Evolutionary conservation across 305 asterid species (phyloP).

Genomic region (Fraxinus albicans): DNA sequence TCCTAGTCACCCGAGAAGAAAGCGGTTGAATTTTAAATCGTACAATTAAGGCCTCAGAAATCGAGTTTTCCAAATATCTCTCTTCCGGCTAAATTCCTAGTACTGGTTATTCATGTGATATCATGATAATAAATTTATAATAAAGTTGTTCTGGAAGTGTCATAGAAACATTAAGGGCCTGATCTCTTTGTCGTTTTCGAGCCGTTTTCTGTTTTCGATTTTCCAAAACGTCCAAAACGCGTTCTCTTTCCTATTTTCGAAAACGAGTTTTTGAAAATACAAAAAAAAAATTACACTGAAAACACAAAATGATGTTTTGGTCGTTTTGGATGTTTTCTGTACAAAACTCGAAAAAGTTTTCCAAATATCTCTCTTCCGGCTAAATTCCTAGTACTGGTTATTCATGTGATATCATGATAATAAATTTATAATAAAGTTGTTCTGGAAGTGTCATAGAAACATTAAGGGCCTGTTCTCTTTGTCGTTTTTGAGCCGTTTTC

Average conservation of each 20-base stretch:
- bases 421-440: background rate
- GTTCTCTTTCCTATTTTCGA: too few species aligned
- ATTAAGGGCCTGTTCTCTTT: too few species aligned
- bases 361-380: background rate
- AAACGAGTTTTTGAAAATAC: too few species aligned
- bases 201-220: too few species aligned
- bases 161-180: constrained; percentile 10
- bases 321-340: too few species aligned
- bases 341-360: too few species aligned
- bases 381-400: background rate
- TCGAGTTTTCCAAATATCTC: background rate
- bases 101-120: background rate
- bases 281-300: too few species aligned
- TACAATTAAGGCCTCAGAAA: background rate
- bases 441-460: constrained; percentile 2
- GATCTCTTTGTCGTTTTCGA: too few species aligned
- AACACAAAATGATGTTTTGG: too few species aligned
- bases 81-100: background rate
- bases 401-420: constrained; percentile 7
- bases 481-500: too few species aligned
- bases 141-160: background rate
- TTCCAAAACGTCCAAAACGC: too few species aligned
- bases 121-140: constrained; percentile 14
- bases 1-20: background rate
- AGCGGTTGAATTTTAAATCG: background rate